Evolutionary conservation across 1,139 yeast genomes (phyloP), one percentile per base, ranked within the genome.

Genomic region (Arxiozyma heterogenica): DNA sequence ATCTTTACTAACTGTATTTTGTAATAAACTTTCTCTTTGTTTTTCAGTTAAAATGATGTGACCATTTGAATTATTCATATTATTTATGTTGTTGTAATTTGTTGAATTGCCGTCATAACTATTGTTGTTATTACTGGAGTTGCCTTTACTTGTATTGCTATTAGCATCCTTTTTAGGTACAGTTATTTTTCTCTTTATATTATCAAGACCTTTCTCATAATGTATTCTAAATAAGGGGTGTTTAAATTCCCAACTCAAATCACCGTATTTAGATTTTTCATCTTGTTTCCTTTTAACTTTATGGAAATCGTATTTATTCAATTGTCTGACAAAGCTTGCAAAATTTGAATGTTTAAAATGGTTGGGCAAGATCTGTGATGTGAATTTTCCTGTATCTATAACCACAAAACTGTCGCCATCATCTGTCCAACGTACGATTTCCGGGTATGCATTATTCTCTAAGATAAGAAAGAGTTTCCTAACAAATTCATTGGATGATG

Each of bases 291-390:
- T 63, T 57, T 73, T 73, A 8, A 93, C 93, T 71, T 93, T 93
- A 72, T 93, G 98, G 90, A 96, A 93, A 43, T 98, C 98, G 67
- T 93, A 93, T 95, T 93, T 93, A 71, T 93, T 93, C 65, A 93
- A 77, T 68, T 93, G 98, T 55, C 98, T 80, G 17, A 93, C 98
- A 75, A 93, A 93, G 58, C 94, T 83, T 34, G 98, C 91, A 72
- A 93, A 91, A 70, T 93, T 91, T 61, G 88, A 86, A 70, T 93
- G 98, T 70, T 93, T 93, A 75, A 90, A 93, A 70, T 89, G 91
- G 64, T 84, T 85, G 11, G 98, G 98, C 56, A 93, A 75, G 38
- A 93, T 86, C 52, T 77, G 74, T 58, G 84, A 86, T 55, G 96
- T 89, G 69, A 93, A 93, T 62, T 86, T 94, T 64, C 86, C 87